Conservation (phyloP, 2,329 filamentous ascomycete genomes). For the Myriangium duriaei region DNA sequence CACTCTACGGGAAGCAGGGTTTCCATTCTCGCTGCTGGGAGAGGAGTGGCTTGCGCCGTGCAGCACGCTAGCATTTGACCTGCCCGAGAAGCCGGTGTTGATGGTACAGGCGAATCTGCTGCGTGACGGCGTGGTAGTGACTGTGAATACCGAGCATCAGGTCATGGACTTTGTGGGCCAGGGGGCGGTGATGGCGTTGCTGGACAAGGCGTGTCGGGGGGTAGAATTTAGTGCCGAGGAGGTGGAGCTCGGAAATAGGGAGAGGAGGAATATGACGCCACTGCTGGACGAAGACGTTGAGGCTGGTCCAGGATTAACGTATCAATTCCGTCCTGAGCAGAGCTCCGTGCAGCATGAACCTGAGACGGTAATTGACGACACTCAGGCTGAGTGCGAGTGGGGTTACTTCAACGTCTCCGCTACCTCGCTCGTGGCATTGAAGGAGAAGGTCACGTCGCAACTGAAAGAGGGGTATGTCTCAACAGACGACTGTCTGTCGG, state of each 20-base stretch:
- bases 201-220: slow-evolving; percentile 37
- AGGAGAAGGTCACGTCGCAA: slow-evolving; percentile 25
- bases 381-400: slow-evolving; percentile 23
- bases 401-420: slow-evolving; percentile 33
- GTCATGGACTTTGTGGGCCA: slow-evolving; percentile 41
- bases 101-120: slow-evolving; percentile 39
- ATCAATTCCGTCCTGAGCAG: neutral
- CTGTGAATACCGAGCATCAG: slow-evolving; percentile 37
- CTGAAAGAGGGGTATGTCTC: slow-evolving; percentile 29
- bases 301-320: slow-evolving; percentile 23
- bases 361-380: slow-evolving; percentile 1
- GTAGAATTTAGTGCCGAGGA: slow-evolving; percentile 37
- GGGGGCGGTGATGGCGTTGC: slow-evolving; percentile 33
- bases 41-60: slow-evolving; percentile 31
- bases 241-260: slow-evolving; percentile 30
- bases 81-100: slow-evolving; percentile 26
- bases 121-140: slow-evolving; percentile 37
- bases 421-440: slow-evolving; percentile 28
- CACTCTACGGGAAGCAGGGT: slow-evolving; percentile 25
- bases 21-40: slow-evolving; percentile 38
- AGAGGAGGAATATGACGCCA: slow-evolving; percentile 27
- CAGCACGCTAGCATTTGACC: slow-evolving; percentile 26
- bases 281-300: slow-evolving; percentile 27
- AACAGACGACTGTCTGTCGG: slow-evolving; percentile 42
- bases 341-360: slow-evolving; percentile 20